Conservation (phyloP, 495 filamentous ascomycete species). For the Bacidia rubella region DNA sequence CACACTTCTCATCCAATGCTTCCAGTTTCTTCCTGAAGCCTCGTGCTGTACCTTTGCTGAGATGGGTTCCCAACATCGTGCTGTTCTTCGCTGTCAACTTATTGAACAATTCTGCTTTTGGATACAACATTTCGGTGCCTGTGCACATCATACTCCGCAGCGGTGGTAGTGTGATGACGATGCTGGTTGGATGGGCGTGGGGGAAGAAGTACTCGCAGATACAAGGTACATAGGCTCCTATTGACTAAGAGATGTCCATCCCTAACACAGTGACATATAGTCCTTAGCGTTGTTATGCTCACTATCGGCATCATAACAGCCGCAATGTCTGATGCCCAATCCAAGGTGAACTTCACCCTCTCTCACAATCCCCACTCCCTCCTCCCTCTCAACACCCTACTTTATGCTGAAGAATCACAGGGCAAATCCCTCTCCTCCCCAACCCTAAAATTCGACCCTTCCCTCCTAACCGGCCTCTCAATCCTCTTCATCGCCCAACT, state of each 20-base stretch:
- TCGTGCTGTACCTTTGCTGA: slow-evolving; percentile 68
- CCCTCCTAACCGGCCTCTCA: slow-evolving; percentile 60
- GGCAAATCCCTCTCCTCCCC: slow-evolving; percentile 17
- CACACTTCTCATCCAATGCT: slow-evolving; percentile 59
- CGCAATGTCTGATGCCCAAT: slow-evolving; percentile 75
- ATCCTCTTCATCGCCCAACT: slow-evolving; percentile 83
- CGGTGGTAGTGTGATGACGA: slow-evolving; percentile 87
- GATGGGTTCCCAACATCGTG: slow-evolving; percentile 78
- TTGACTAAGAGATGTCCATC: background rate
- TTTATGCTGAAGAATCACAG: slow-evolving; percentile 8
- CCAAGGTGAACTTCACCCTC: slow-evolving; percentile 45
- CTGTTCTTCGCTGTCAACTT: slow-evolving; percentile 87
- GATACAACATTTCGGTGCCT: slow-evolving; percentile 90
- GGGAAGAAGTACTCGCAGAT: slow-evolving; percentile 69
- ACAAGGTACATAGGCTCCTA: slow-evolving; percentile 30
- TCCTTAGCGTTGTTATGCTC: slow-evolving; percentile 64
- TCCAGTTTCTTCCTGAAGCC: slow-evolving; percentile 52
- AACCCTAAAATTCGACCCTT: slow-evolving; percentile 6
- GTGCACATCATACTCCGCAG: slow-evolving; percentile 94
- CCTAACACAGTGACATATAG: slow-evolving; percentile 5
- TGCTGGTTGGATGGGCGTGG: slow-evolving; percentile 71
- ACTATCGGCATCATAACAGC: slow-evolving; percentile 75
- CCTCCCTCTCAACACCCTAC: too few relatives aligned
- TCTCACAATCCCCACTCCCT: background rate
- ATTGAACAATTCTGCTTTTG: slow-evolving; percentile 95